A percentile compares a stretch with the other conserved stretches of the same genome.
Conservation (phyloP, 805 yeast genomes). For the Candida manassasensis region DNA sequence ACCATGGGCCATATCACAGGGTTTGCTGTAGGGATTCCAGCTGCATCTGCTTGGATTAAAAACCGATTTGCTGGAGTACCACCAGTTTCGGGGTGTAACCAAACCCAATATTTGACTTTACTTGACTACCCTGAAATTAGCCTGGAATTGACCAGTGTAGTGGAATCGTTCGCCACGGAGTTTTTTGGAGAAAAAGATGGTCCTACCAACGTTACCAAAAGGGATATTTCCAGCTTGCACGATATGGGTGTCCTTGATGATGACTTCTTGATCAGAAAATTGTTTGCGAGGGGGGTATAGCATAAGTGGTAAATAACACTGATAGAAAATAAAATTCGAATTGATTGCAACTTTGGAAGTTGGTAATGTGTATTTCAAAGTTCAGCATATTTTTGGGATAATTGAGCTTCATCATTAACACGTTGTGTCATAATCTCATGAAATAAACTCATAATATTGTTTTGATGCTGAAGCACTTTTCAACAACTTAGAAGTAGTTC, state of each 20-base stretch:
- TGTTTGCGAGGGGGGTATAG: too few species aligned
- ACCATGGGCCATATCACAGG: slow-evolving; percentile 23
- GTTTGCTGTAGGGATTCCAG: slow-evolving; percentile 15
- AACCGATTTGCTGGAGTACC: slow-evolving; percentile 30
- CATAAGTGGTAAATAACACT: too few species aligned
- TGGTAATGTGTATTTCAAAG: too few species aligned
- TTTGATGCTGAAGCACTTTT: too few species aligned
- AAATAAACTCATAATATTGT: too few species aligned
- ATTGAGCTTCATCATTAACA: too few species aligned
- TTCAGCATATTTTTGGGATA: too few species aligned
- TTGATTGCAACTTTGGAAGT: too few species aligned
- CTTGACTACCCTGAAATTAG: background rate
- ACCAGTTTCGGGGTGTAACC: slow-evolving; percentile 45
- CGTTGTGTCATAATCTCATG: too few species aligned
- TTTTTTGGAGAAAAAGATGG: background rate
- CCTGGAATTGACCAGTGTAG: background rate
- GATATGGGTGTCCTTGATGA: background rate
- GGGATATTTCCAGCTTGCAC: background rate
- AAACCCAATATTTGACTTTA: slow-evolving; percentile 32
- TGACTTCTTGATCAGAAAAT: too few species aligned
- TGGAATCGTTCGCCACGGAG: background rate
- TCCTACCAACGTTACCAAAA: background rate
- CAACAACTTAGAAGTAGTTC: too few species aligned
- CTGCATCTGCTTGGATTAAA: slow-evolving; percentile 18
- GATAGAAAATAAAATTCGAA: too few species aligned